These are phyloP conservation scores for Trichoderma sp. DNA, from an alignment of 2,329 filamentous ascomycete species.

Conservation along the genomic window DNA sequence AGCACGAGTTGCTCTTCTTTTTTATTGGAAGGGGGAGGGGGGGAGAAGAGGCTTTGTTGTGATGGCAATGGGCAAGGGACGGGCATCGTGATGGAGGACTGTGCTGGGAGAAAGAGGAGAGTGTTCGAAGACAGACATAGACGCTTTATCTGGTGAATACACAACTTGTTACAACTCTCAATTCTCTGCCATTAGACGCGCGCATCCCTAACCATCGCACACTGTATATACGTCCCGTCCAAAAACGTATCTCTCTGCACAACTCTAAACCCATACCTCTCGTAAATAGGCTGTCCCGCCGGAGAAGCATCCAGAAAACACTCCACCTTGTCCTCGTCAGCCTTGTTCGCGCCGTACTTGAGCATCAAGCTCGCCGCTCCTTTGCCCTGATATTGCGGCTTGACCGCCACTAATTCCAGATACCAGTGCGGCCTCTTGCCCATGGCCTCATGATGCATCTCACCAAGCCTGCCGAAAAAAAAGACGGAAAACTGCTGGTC, in stretches of 20 bases:
- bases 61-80: not conserved
- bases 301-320: constrained; percentile 13
- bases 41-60: not conserved
- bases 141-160: not conserved
- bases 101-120: no score
- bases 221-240: not conserved
- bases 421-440: constrained; percentile 13
- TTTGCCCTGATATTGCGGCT: not conserved
- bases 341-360: not conserved
- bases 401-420: constrained; percentile 9
- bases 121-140: not conserved
- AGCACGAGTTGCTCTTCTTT: not conserved
- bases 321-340: constrained; percentile 13
- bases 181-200: not conserved
- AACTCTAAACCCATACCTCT: constrained; percentile 12
- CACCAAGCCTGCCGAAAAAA: constrained; percentile 8
- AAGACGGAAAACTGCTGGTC: constrained; percentile 4
- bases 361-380: constrained; percentile 16
- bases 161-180: not conserved
- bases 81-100: not conserved
- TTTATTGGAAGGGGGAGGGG: not conserved
- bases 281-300: constrained; percentile 4
- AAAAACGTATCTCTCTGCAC: not conserved
- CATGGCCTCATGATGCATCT: constrained; percentile 12
- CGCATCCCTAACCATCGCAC: constrained; percentile 12